Evolutionary conservation across 2,329 filamentous ascomycete genomes (phyloP).

Genomic region (Nigrospora osmanthi): DNA sequence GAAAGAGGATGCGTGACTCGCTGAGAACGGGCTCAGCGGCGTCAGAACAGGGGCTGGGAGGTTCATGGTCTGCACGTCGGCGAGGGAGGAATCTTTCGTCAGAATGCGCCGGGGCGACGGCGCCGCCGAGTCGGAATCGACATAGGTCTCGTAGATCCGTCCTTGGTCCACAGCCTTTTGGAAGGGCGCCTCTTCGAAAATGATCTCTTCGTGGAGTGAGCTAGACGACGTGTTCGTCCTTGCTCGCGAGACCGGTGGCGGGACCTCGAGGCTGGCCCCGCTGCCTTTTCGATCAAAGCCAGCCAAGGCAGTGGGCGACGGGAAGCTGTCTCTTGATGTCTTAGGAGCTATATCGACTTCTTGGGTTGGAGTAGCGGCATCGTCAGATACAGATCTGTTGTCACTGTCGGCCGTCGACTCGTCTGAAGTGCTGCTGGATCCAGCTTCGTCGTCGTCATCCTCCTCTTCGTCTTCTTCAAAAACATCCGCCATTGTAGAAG

Average conservation of each 20-base stretch:
- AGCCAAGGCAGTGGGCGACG: constrained; percentile 11
- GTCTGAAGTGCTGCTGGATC: constrained; percentile 15
- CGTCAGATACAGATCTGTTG: constrained; percentile 13
- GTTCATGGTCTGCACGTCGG: constrained; percentile 40
- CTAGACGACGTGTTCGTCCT: constrained; percentile 40
- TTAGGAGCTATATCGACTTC: constrained; percentile 14
- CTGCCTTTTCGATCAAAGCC: constrained; percentile 36
- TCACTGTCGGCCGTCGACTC: constrained; percentile 15
- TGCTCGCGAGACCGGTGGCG: constrained; percentile 27
- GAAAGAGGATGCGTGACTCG: constrained; percentile 56
- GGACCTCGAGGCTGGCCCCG: constrained; percentile 32
- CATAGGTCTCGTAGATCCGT: constrained; percentile 24
- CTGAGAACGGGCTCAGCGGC: constrained; percentile 58
- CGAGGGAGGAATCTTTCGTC: constrained; percentile 37
- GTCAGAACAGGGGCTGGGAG: constrained; percentile 34
- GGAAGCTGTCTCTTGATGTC: constrained; percentile 7
- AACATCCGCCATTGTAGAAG: constrained; percentile 74
- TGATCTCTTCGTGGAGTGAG: constrained; percentile 44
- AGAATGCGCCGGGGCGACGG: constrained; percentile 36
- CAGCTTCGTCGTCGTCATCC: constrained; percentile 26
- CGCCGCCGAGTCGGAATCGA: constrained; percentile 31
- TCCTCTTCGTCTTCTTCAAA: constrained; percentile 79
- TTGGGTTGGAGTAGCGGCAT: constrained; percentile 20
- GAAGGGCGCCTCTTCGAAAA: constrained; percentile 35
- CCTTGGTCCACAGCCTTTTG: constrained; percentile 30